A percentile compares a stretch with the other conserved stretches of the same genome.
These are phyloP conservation scores for Hevea brasiliensis DNA, from an alignment of 345 rosid species.

Conservation along the genomic window DNA sequence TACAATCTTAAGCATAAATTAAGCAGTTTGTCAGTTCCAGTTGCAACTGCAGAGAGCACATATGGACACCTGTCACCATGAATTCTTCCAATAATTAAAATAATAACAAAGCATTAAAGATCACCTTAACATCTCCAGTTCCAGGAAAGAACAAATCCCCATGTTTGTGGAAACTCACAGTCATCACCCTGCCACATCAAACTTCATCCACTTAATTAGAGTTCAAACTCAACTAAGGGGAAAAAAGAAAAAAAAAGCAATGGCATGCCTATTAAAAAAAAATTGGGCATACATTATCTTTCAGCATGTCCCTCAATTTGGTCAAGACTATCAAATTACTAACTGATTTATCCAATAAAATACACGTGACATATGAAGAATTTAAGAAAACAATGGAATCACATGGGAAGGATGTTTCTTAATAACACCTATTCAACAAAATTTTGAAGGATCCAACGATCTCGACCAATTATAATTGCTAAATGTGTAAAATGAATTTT, in stretches of 20 bases:
- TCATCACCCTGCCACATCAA: constrained; percentile 82
- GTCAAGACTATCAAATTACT: neutral
- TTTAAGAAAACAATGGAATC: neutral
- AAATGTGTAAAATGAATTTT: no score
- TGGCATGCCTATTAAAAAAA: neutral
- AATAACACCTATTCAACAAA: neutral
- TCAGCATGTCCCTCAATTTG: neutral
- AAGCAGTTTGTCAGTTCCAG: neutral
- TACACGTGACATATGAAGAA: neutral
- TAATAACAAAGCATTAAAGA: constrained; percentile 6
- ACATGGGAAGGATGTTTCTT: neutral
- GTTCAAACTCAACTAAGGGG: neutral
- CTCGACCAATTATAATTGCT: neutral
- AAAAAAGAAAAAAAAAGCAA: neutral
- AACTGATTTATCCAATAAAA: neutral
- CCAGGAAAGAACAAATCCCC: constrained; percentile 98
- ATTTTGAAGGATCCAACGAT: neutral
- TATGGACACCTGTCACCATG: no score
- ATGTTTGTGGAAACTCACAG: constrained; percentile 95
- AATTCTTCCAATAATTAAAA: neutral
- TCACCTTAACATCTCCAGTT: constrained; percentile 97
- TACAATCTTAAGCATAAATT: no score
- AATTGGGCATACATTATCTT: neutral
- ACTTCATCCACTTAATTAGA: constrained; percentile 17
- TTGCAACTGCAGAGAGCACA: no score